Evolutionary conservation across 345 rosid species (phyloP), one percentile per base, ranked within the genome.

Genomic region (Acer negundo): DNA sequence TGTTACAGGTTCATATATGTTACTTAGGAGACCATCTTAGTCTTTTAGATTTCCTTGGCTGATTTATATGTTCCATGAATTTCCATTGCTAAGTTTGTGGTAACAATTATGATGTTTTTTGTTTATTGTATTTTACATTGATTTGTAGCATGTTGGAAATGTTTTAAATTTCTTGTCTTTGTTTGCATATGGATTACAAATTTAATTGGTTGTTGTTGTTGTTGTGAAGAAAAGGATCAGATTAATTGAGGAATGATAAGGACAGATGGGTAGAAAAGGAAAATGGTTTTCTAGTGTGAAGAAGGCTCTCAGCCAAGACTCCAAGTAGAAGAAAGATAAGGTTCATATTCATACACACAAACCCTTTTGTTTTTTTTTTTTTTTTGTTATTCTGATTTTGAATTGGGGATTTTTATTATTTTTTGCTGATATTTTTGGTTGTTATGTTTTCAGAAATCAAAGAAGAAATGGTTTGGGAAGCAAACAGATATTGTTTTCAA

Each of bases 251-350:
- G 80, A 84, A 86, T 77, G 86, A 81, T 86, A 80, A 83, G 79
- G 82, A 85, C 82, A 92, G 84, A 96, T 96, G 99, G 98, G 99
- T 67, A 89, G 80, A 79, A 93, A 94, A 82, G 97, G 94, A 23
- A 96, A 92, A 77, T 96, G 99, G 99, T 87, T 96, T 84, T 87
- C 97, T 40, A 87, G 84, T 62, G 90, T 96, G 69, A 93, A 87
- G 92, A 96, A 90, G 77, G 94, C 94, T 55, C 89, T 93, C 77
- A 91, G 95, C 79, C 94, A 97, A 12, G 89, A 91, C 16, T 86
- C 97, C 15, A 90, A 86, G 77, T 86, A 80, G 81, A 87, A 80
- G 83, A 88, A 82, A 78, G 84, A 89, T 19, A 77, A 79, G 91
- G 93, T 89, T 78, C 23, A 49, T 31, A 31, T 31, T 31, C 35